A percentile compares a stretch with the other conserved stretches of the same genome.
Evolutionary conservation across 805 yeast genomes (phyloP).

Genomic region (Gaillardinia entomophila): DNA sequence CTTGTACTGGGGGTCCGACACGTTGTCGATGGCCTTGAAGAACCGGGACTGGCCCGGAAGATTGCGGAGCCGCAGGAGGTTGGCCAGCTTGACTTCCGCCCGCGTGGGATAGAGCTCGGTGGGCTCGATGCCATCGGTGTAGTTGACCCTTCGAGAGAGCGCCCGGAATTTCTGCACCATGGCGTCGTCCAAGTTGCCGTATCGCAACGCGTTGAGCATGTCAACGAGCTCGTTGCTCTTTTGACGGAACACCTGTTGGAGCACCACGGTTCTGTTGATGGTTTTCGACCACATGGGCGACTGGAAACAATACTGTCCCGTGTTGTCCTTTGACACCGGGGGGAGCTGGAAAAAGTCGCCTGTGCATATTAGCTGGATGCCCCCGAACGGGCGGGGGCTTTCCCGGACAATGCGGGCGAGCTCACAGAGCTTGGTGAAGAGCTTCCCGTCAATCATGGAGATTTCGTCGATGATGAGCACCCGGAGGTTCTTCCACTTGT

Average conservation of each 20-base stretch:
- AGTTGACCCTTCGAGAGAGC: conserved; percentile 52
- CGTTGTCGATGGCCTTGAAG: conserved; percentile 39
- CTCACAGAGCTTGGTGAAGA: conserved; percentile 68
- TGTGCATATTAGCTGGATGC: conserved; percentile 79
- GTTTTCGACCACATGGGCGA: conserved; percentile 61
- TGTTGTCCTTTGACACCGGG: conserved; percentile 54
- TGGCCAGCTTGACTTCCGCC: conserved; percentile 76
- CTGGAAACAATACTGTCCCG: conserved; percentile 65
- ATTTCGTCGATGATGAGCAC: conserved; percentile 87
- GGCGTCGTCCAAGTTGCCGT: conserved; percentile 54
- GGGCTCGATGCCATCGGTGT: conserved; percentile 76
- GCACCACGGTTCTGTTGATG: conserved; percentile 59
- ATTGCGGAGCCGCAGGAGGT: conserved; percentile 31
- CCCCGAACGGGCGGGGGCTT: conserved; percentile 75
- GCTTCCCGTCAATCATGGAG: conserved; percentile 83
- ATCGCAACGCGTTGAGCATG: conserved; percentile 75
- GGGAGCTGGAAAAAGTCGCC: conserved; percentile 98
- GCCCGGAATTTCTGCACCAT: conserved; percentile 44
- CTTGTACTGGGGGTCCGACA: conserved; percentile 11
- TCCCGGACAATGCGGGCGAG: conserved; percentile 59
- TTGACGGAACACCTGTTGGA: conserved; percentile 84
- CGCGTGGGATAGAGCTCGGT: conserved; percentile 88
- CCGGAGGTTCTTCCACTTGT: conserved; percentile 61
- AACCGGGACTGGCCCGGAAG: conserved; percentile 42
- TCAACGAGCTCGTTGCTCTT: conserved; percentile 64